Evolutionary conservation across 1,284 basidiomycete species (phyloP).

Genomic region (Cutaneotrichosporon spelunceum): DNA sequence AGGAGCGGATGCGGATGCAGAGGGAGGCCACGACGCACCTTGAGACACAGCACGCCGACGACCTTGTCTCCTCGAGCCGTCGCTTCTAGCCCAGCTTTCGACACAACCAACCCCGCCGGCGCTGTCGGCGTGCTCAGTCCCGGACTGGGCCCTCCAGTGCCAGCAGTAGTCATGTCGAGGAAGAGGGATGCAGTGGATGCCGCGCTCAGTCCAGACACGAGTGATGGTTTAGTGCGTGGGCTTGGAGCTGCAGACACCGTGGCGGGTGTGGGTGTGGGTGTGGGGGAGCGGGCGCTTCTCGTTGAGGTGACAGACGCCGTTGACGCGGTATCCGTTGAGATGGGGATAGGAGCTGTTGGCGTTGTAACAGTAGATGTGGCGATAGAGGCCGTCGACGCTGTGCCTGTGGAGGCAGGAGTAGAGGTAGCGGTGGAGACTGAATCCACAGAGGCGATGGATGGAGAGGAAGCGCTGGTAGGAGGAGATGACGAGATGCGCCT

Average conservation of each 20-base stretch:
- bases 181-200: background rate
- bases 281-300: background rate
- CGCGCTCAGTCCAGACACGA: background rate
- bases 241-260: background rate
- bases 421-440: background rate
- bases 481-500: background rate
- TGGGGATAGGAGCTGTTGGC: no score
- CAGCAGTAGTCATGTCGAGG: background rate
- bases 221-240: background rate
- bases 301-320: background rate
- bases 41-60: constrained; percentile 37
- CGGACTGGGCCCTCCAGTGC: background rate
- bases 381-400: background rate
- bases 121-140: constrained; percentile 10
- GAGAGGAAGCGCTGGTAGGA: no score
- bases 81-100: constrained; percentile 38
- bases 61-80: constrained; percentile 29
- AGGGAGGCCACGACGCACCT: constrained; percentile 25
- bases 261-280: background rate
- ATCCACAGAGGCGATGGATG: background rate
- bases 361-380: no score
- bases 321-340: background rate
- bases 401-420: background rate
- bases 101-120: constrained; percentile 33
- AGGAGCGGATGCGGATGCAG: background rate